These are phyloP conservation scores for Beauveria brongniartii DNA, from an alignment of 2,329 filamentous ascomycete genomes.

Conservation along the genomic window DNA sequence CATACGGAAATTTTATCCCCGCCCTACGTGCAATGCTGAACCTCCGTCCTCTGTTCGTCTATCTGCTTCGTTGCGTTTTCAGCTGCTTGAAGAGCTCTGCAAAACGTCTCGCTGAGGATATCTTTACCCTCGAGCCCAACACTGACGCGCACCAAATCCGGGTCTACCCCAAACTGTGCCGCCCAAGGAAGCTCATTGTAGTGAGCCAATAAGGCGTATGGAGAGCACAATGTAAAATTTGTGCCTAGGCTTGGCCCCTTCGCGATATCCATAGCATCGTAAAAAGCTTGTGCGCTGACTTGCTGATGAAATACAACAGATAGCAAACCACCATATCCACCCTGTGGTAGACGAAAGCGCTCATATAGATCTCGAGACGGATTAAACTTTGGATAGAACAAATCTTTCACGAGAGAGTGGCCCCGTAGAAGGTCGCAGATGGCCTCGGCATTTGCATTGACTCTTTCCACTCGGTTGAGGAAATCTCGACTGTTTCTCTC, in stretches of 20 bases:
- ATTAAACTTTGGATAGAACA: conserved; percentile 83
- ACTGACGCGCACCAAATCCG: conserved; percentile 74
- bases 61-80: conserved; percentile 15
- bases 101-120: conserved; percentile 56
- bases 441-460: conserved; percentile 78
- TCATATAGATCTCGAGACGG: conserved; percentile 69
- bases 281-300: conserved; percentile 70
- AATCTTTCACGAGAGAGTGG: conserved; percentile 57
- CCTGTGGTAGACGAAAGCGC: conserved; percentile 59
- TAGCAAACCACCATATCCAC: conserved; percentile 84
- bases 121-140: conserved; percentile 77
- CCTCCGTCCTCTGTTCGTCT: background rate
- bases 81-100: conserved; percentile 58
- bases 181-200: conserved; percentile 92
- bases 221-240: conserved; percentile 89
- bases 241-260: conserved; percentile 95
- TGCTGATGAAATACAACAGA: conserved; percentile 71
- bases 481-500: conserved; percentile 96
- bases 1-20: background rate
- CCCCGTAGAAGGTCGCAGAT: conserved; percentile 64
- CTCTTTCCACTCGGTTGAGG: conserved; percentile 67
- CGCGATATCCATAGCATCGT: conserved; percentile 74
- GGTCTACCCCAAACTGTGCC: conserved; percentile 69
- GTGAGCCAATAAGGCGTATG: conserved; percentile 87
- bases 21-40: background rate